A percentile compares a stretch with the other conserved stretches of the same genome.
Conservation (phyloP, 1,284 basidiomycete genomes). For the Leccinum variabile region DNA sequence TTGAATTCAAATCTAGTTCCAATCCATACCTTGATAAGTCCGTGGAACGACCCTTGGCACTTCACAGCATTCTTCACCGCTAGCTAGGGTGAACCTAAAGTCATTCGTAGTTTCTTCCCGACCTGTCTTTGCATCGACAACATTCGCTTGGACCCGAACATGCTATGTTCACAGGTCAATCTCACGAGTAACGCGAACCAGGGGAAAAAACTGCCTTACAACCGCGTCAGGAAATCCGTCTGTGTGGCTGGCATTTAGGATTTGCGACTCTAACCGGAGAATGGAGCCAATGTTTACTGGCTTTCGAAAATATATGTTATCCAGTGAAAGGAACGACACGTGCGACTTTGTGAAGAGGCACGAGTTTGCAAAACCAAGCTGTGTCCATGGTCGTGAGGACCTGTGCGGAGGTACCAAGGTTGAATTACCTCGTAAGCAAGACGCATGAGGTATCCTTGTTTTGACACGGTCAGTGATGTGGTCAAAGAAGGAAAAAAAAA, state of each 20-base stretch:
- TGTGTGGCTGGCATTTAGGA: conserved; percentile 54
- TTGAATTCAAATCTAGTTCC: background rate
- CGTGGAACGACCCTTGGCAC: conserved; percentile 64
- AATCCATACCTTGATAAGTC: conserved; percentile 60
- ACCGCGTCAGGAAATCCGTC: conserved; percentile 49
- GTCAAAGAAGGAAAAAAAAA: background rate
- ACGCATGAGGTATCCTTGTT: conserved; percentile 54
- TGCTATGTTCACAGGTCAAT: conserved; percentile 42
- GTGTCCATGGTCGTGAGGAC: conserved; percentile 7
- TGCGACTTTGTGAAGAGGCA: conserved; percentile 69
- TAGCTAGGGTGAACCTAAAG: conserved; percentile 69
- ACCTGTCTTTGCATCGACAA: conserved; percentile 73
- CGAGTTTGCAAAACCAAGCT: conserved; percentile 77
- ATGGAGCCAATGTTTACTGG: conserved; percentile 84
- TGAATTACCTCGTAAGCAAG: conserved; percentile 62
- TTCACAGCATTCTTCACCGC: conserved; percentile 41
- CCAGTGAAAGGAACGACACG: conserved; percentile 74
- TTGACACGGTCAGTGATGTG: background rate
- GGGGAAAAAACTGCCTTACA: conserved; percentile 39
- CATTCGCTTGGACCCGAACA: conserved; percentile 73
- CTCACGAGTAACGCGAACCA: too few relatives aligned
- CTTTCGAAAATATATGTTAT: conserved; percentile 76
- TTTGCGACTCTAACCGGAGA: conserved; percentile 66
- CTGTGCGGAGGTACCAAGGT: conserved; percentile 1
- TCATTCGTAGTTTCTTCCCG: conserved; percentile 68